Evolutionary conservation across 768 basidiomycete species (phyloP).

Genomic region (Pulveroboletus sp.): DNA sequence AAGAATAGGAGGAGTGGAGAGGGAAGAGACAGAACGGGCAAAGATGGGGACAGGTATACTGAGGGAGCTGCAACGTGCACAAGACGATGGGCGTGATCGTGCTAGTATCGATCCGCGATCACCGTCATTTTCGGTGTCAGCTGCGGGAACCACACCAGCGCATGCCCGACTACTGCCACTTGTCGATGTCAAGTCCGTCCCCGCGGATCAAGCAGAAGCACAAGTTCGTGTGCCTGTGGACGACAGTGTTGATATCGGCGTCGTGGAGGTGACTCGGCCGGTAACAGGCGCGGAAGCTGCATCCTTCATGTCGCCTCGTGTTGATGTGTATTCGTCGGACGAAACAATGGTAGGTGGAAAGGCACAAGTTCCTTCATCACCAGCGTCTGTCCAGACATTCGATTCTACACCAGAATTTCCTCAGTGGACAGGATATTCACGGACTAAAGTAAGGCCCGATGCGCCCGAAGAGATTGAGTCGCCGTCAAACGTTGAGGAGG

Average conservation of each 20-base stretch:
- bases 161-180: constrained; percentile 13
- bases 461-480: constrained; percentile 11
- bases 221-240: constrained; percentile 16
- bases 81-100: constrained; percentile 17
- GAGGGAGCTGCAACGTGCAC: constrained; percentile 24
- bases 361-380: constrained; percentile 7
- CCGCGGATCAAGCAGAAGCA: constrained; percentile 18
- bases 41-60: constrained; percentile 12
- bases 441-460: constrained; percentile 2
- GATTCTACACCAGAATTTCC: constrained; percentile 7
- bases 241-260: constrained; percentile 16
- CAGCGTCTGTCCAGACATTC: constrained; percentile 2
- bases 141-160: constrained; percentile 3
- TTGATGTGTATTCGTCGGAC: constrained; percentile 15
- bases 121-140: constrained; percentile 17
- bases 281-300: constrained; percentile 14
- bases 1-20: constrained; percentile 29
- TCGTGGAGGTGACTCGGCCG: constrained; percentile 14
- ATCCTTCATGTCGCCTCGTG: constrained; percentile 23
- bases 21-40: constrained; percentile 27
- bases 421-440: not conserved
- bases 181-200: constrained; percentile 17
- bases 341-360: constrained; percentile 11
- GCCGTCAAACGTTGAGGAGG: constrained; percentile 41
- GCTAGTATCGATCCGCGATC: constrained; percentile 22